Evolutionary conservation across 1,284 basidiomycete genomes (phyloP).

Genomic region (Microbotryomycetes sp.): DNA sequence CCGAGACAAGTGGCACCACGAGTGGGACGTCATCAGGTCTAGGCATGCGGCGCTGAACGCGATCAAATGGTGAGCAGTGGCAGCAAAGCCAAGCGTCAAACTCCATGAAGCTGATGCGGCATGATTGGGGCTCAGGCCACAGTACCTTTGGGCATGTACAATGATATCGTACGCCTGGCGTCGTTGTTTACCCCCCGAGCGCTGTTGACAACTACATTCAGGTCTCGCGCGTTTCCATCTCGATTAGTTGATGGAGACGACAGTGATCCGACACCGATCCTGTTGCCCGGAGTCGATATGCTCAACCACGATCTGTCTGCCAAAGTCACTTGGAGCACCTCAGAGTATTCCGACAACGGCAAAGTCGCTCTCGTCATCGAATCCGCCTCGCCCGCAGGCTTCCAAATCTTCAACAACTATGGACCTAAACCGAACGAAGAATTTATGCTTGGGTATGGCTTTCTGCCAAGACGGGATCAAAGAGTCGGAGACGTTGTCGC

Average conservation of each 20-base stretch:
- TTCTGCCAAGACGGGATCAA: constrained; percentile 45
- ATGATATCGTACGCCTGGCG: constrained; percentile 56
- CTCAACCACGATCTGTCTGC: constrained; percentile 69
- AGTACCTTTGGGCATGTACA: constrained; percentile 18
- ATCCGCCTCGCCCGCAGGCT: constrained; percentile 42
- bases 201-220: constrained; percentile 36
- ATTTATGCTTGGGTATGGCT: constrained; percentile 80
- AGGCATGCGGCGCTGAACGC: neutral
- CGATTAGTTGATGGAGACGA: constrained; percentile 53
- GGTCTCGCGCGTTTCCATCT: constrained; percentile 81
- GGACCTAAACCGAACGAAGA: constrained; percentile 78
- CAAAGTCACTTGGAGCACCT: constrained; percentile 71
- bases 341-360: constrained; percentile 23
- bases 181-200: neutral
- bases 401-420: constrained; percentile 82
- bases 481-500: constrained; percentile 7
- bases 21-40: neutral
- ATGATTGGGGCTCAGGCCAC: constrained; percentile 3
- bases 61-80: neutral
- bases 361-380: constrained; percentile 47
- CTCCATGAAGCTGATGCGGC: neutral
- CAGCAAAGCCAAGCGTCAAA: neutral
- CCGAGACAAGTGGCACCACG: neutral
- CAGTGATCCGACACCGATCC: constrained; percentile 58
- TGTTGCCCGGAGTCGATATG: constrained; percentile 75